phyloP scores from a whole-genome alignment of 176 grass and related monocot genomes.

The Carex littledalei region DNA sequence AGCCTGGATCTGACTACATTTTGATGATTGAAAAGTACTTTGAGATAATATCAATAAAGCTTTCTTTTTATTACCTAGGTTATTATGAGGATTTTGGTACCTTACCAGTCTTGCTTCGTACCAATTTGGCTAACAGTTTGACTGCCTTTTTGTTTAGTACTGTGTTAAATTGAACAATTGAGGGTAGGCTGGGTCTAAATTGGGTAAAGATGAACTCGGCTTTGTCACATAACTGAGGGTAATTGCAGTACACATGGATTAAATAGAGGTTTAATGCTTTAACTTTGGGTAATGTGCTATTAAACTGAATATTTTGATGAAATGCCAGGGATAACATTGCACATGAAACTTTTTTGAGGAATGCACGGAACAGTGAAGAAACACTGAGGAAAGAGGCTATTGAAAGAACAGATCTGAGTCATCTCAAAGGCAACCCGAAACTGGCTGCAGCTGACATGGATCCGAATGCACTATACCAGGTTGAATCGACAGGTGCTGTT shows the following conservation, averaged over 20 bases:
- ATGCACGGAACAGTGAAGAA: conserved; percentile 94
- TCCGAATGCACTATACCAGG: conserved; percentile 71
- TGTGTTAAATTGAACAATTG: neutral
- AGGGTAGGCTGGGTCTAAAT: neutral
- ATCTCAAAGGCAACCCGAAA: conserved; percentile 65
- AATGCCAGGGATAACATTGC: conserved; percentile 65
- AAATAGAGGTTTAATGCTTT: neutral
- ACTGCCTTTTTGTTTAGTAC: neutral
- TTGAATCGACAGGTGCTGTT: conserved; percentile 93
- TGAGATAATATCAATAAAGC: conserved; percentile 1
- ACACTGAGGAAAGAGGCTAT: conserved; percentile 99
- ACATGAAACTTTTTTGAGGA: conserved; percentile 86
- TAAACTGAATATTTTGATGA: conserved; percentile 14
- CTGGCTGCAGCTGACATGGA: conserved; percentile 51
- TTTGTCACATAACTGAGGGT: neutral
- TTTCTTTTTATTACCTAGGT: conserved; percentile 7
- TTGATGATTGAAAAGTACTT: conserved; percentile 98
- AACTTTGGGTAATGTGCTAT: neutral
- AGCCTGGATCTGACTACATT: conserved; percentile 98
- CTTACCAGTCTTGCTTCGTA: neutral
- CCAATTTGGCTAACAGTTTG: neutral
- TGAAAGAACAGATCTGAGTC: conserved; percentile 96
- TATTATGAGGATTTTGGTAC: conserved; percentile 3
- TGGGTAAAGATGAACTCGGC: neutral
- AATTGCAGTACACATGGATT: neutral